Base-by-base conservation (phyloP, 2,329 filamentous ascomycete species). In the Hypoxylon sp. region DNA sequence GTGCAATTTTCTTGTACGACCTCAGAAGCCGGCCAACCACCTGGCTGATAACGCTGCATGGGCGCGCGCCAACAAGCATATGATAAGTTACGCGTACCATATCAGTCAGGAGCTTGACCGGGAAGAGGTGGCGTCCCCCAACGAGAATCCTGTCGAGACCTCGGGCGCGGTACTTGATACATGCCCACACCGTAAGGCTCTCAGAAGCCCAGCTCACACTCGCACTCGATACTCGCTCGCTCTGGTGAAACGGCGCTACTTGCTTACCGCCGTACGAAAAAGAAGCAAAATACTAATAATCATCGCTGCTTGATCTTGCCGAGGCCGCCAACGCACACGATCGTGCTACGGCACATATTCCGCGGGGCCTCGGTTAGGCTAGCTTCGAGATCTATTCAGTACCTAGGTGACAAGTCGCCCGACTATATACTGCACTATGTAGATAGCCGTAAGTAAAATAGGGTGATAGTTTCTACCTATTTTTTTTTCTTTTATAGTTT, bases 301-400 rank as follows among this genome's bases (percentile, higher is more conserved):
- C 40, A 48, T 35, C 17, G 27, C 35, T 41, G 50, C 27, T 54
- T 43, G 45, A 57, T 62, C 56, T 60, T 38, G 55, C 41, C 50
- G 45, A 53, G 35, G 29, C 47, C 42, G 45, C 40, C 26, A 38
- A 43, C 37, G 45, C 41, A 24, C 45, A 58, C 50, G 52, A 60
- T 62, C 56, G 56, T 62, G 37, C 45, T 48, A 59, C 51, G n/a
- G n/a, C n/a, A n/a, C n/a, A n/a, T n/a, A n/a, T n/a, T 58, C 21
- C 29, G 48, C 47, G 51, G 55, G 41, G 50, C 27, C 49, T n/a
- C 33, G 27, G 31, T 23, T 48, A 47, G 45, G 48, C 26, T 55
- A 31, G 51, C 38, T 18, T 40, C 43, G 55, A 41, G n/a, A n/a
- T 40, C 31, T 49, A n/a, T n/a, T n/a, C n/a, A n/a, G n/a, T n/a